A percentile compares a stretch with the other conserved stretches of the same genome.
phyloP scores from a whole-genome alignment of 2,329 filamentous ascomycete species.

The Rachicladosporium sp. region DNA sequence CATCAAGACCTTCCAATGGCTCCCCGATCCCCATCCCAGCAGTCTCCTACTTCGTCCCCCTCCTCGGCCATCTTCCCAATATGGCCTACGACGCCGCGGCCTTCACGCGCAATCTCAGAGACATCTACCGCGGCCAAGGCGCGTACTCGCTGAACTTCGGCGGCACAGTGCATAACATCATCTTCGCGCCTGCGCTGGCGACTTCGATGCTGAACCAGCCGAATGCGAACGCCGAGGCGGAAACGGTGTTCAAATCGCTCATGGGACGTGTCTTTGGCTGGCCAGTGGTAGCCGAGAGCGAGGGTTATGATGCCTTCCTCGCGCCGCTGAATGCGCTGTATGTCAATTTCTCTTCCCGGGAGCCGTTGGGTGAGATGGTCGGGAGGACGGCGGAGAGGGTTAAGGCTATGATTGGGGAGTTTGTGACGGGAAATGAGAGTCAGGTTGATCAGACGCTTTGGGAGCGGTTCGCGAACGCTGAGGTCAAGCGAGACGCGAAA shows the following conservation, averaged over 20 bases:
- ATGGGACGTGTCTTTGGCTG: constrained; percentile 31
- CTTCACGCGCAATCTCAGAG: constrained; percentile 31
- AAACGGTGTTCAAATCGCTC: constrained; percentile 15
- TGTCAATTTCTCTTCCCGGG: constrained; percentile 35
- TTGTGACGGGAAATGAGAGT: constrained; percentile 48
- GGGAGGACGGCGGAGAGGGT: constrained; percentile 26
- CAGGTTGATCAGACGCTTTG: constrained; percentile 50
- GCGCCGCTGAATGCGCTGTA: constrained; percentile 23
- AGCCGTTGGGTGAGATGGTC: constrained; percentile 32
- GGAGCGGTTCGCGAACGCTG: constrained; percentile 42
- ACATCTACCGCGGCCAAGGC: constrained; percentile 24
- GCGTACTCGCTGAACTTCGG: constrained; percentile 39
- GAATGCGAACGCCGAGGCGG: constrained; percentile 19
- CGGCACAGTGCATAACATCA: constrained; percentile 37
- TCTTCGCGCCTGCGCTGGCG: constrained; percentile 37
- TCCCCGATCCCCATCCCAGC: constrained; percentile 28
- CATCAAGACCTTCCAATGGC: constrained; percentile 8
- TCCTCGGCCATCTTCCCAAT: constrained; percentile 43
- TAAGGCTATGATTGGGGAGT: constrained; percentile 37
- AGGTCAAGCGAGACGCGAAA: constrained; percentile 24
- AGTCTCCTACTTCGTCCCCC: constrained; percentile 48
- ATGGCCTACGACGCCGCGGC: constrained; percentile 32
- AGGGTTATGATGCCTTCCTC: constrained; percentile 24
- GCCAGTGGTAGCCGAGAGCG: constrained; percentile 22
- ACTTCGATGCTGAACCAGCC: constrained; percentile 28